A percentile compares a stretch with the other conserved stretches of the same genome.
Conservation (phyloP, 148 eudicot species). For the Nepenthes mirabilis region DNA sequence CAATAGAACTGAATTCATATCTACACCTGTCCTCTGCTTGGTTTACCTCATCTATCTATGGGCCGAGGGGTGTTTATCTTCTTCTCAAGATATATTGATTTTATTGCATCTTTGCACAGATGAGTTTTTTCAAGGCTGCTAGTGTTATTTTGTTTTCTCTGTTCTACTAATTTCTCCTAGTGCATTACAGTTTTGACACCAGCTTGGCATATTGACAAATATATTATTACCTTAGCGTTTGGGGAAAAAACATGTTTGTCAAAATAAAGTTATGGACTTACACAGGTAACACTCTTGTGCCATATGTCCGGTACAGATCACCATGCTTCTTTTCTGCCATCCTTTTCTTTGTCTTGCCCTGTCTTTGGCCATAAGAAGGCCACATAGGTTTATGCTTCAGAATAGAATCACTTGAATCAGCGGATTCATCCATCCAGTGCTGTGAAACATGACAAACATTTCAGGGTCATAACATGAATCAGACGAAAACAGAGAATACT, state of each 20-base stretch:
- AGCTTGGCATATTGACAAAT: too few relatives aligned
- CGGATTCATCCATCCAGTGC: conserved; percentile 72
- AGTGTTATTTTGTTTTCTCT: too few relatives aligned
- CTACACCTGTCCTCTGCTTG: too few relatives aligned
- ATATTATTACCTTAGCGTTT: too few relatives aligned
- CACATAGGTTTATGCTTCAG: conserved; percentile 94
- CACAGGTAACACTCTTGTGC: conserved; percentile 97
- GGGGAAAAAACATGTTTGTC: background rate
- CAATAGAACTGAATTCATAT: too few relatives aligned
- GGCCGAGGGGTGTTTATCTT: too few relatives aligned
- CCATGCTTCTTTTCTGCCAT: conserved; percentile 49
- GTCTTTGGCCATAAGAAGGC: conserved; percentile 46
- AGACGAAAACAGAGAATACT: background rate
- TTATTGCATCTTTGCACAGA: too few relatives aligned
- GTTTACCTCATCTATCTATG: too few relatives aligned
- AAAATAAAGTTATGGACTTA: conserved; percentile 23
- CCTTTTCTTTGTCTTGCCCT: conserved; percentile 45
- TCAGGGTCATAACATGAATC: background rate
- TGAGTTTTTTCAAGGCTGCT: too few relatives aligned
- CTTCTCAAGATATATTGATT: too few relatives aligned
- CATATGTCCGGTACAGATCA: conserved; percentile 70
- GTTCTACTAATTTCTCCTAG: too few relatives aligned
- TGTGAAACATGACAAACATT: conserved; percentile 22
- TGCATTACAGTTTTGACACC: too few relatives aligned
- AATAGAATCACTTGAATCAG: conserved; percentile 63